Base-by-base conservation (phyloP, 2,329 filamentous ascomycete genomes). In the Trichophyton rubrum region DNA sequence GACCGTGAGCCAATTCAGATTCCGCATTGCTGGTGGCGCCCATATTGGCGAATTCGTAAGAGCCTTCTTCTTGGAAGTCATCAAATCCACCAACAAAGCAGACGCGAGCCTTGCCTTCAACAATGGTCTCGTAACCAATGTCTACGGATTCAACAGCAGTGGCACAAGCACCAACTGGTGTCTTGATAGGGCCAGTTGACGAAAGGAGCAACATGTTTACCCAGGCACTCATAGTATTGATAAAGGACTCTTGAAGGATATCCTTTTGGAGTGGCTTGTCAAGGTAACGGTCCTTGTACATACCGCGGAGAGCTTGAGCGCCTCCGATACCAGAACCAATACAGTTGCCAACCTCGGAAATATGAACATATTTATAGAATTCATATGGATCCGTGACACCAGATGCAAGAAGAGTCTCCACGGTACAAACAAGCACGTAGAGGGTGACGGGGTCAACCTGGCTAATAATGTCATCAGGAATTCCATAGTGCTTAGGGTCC, bases 41-140 rank as follows among this genome's bases (percentile, higher is more conserved):
- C 93, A 99, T 99, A 81, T 99, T 99, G 80, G 93, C 93, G 74
- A 99, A 99, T 76, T 99, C 93, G 71, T 96, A 99, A 1, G 93
- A 99, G 59, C 93, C 95, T 78, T 99, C 93, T 78, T 99, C 93
- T 70, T 95, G 90, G 80, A 99, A 96, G 77, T 99, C 95, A 78
- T 99, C 93, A 71, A 99, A 97, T 67, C 93, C 93, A 83, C 93
- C 93, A 62, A 99, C 95, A 66, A 99, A 87, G 82, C 92, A 97
- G 70, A 99, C 85, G 59, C 91, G 89, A 62, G 95, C 93, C 82
- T 99, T 99, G 77, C 93, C 93, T 75, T 97, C 92, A 69, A 96
- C 86, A 72, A 99, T 99, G 27, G 92, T 97, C 78, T 99, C 93
- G 72, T 96, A 96, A 69, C 93, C 93, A 71, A 96, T 95, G 69